Base-by-base conservation (phyloP, 1,284 basidiomycete species). In the Ganoderma multipileum region DNA sequence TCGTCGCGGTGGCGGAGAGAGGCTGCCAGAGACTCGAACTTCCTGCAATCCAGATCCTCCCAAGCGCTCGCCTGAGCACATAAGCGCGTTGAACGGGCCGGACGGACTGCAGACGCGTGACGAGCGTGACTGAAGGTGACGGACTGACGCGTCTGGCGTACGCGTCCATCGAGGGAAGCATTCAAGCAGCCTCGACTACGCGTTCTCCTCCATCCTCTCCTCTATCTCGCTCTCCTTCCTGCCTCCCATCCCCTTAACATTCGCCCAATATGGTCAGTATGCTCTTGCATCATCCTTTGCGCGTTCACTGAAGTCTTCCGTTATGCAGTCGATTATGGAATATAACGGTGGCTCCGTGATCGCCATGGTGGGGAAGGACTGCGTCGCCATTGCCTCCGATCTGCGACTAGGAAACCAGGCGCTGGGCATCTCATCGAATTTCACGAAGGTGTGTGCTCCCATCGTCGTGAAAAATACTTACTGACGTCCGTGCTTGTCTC, bases 331-430 rank as follows among this genome's bases (percentile, higher is more conserved):
- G 78, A 90, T 92, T 76, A 91, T 95, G 92, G 87, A 95, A 83
- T 87, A 91, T 74, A 97, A 97, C 86, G 95, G 95, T 84, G 98
- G 98, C 83, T 98, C 96, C 82, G 95, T 98, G 76, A 89, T 99
- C 82, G 98, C 98, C 83, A 99, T 99, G 96, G 93, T 93, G 71
- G 98, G 98, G 73, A 99, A 99, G 85, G 95, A 97, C 78, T 99
- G 98, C 81, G 98, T 99, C 68, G 98, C 97, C 67, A 99, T 99
- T 82, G 98, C 98, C 41, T 96, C 92, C 64, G 98, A 99, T 83
- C 81, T 98, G 75, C 90, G 98, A 72, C 84, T 99, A 70, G 98
- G 98, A 71, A 94, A 94, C 76, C 94, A 97, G 80, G 90, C 94
- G 14, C 82, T 98, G 76, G 93, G 95, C 54, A 90, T 99, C 63